phyloP scores from a whole-genome alignment of 2,329 filamentous ascomycete species.

The Verticillium tricorpus region DNA sequence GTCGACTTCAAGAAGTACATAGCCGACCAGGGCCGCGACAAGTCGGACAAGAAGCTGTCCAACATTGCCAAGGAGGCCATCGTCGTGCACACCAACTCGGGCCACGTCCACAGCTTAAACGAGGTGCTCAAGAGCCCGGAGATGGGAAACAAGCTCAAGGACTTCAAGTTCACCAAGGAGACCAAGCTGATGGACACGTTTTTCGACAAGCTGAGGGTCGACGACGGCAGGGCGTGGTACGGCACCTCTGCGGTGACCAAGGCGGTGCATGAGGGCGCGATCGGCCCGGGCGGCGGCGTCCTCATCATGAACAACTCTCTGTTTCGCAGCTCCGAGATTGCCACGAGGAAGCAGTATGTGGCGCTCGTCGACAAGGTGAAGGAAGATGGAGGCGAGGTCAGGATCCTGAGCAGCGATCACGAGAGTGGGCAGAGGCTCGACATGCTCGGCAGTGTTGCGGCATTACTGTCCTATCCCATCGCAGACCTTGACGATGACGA shows the following conservation, averaged over 20 bases:
- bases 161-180: slow-evolving; percentile 85
- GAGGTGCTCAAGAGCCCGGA: slow-evolving; percentile 81
- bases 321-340: slow-evolving; percentile 79
- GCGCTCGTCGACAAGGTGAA: slow-evolving; percentile 82
- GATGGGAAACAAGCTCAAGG: slow-evolving; percentile 70
- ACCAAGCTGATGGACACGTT: slow-evolving; percentile 82
- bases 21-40: slow-evolving; percentile 52
- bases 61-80: slow-evolving; percentile 57
- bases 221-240: slow-evolving; percentile 90
- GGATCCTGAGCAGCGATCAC: slow-evolving; percentile 88
- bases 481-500: slow-evolving; percentile 72
- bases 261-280: slow-evolving; percentile 81
- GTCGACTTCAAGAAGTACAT: slow-evolving; percentile 73
- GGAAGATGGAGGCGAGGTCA: slow-evolving; percentile 78
- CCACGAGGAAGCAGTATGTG: slow-evolving; percentile 75
- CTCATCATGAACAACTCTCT: slow-evolving; percentile 83
- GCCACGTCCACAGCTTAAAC: slow-evolving; percentile 80
- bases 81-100: slow-evolving; percentile 79
- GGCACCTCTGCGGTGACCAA: slow-evolving; percentile 76
- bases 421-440: slow-evolving; percentile 87
- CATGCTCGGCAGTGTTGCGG: slow-evolving; percentile 80
- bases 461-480: slow-evolving; percentile 85
- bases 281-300: slow-evolving; percentile 79
- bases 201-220: slow-evolving; percentile 69
- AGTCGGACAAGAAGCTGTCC: slow-evolving; percentile 64